Base-by-base conservation (phyloP, 805 yeast species). In the Ogataea pini region DNA sequence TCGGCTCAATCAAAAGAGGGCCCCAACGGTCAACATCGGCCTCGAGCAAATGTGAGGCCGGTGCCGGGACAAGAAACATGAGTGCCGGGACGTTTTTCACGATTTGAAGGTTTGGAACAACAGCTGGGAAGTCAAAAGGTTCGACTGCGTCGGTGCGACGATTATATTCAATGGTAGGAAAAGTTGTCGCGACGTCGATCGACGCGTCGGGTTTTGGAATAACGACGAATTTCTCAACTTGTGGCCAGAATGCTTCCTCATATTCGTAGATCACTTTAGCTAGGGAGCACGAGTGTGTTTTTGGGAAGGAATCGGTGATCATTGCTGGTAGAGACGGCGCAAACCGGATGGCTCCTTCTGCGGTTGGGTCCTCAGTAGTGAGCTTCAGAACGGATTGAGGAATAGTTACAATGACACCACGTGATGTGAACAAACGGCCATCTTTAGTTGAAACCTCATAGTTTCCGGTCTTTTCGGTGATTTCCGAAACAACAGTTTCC, bases 261-360 rank as follows among this genome's bases (percentile, higher is more conserved):
- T 72, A 76, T 56, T 75, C 79, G 41, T 75, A 60, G 10, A 75
- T 61, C n/a, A 75, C 73, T 54, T 76, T 76, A 4, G 73, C 75
- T 32, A 75, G 58, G 0, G 77, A 61, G 0, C 72, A 71, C 48
- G 67, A 71, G 34, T 63, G 63, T 5, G 72, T 62, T 28, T 63
- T 58, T 13, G 59, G 46, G 17, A 74, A 58, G 9, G 62, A 55
- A 17, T 56, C 55, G 9, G 55, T 47, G 36, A 75, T 56, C 2
- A 51, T 48, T 9, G 39, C 24, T 3, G 79, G 79, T 14, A 76
- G 62, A 6, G 57, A 48, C 1, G 79, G 79, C 1, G 31, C 40
- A 44, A 64, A 67, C 9, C 50, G 46, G 37, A 66, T 64, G 2
- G 68, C 63, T 27, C 65, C 69, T 37, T 41, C 50, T 16, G 60